Percentiles rank a stretch among this genome's conserved stretches.
Conservation (phyloP, 225 moss, liverwort and hornwort genomes). For the Anthoceros angustus region DNA sequence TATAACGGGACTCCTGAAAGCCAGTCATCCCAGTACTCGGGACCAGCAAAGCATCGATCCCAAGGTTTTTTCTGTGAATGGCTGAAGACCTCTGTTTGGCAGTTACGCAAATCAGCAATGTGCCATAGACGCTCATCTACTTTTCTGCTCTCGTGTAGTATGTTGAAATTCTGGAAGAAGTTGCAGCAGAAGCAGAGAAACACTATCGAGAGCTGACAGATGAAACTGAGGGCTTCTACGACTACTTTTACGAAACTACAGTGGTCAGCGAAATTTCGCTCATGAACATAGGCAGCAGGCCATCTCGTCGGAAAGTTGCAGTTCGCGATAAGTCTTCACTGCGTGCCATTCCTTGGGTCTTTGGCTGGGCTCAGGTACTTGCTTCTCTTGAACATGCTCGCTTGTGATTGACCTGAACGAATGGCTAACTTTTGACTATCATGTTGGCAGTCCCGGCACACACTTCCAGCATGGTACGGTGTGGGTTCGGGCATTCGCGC, state of each 20-base stretch:
- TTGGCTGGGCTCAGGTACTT: slow-evolving; percentile 96
- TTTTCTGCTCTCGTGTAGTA: slow-evolving; percentile 25
- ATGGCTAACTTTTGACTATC: neutral
- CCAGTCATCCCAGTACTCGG: slow-evolving; percentile 64
- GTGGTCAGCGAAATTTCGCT: slow-evolving; percentile 88
- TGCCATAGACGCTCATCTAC: neutral
- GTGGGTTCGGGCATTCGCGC: slow-evolving; percentile 70
- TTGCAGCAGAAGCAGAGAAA: slow-evolving; percentile 60
- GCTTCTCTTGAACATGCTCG: neutral
- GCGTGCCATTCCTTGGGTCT: slow-evolving; percentile 98
- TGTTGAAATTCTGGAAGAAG: slow-evolving; percentile 51
- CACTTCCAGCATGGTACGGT: slow-evolving; percentile 95
- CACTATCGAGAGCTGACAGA: slow-evolving; percentile 87
- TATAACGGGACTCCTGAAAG: slow-evolving; percentile 89
- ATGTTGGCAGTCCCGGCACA: slow-evolving; percentile 70
- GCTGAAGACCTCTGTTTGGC: neutral
- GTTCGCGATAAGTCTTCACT: slow-evolving; percentile 88
- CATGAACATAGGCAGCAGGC: slow-evolving; percentile 98
- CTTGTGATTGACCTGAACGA: neutral
- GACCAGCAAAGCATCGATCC: slow-evolving; percentile 32
- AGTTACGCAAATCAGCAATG: neutral
- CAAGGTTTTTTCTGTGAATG: slow-evolving; percentile 27
- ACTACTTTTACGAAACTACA: slow-evolving; percentile 90
- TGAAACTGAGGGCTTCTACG: slow-evolving; percentile 89
- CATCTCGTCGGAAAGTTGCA: slow-evolving; percentile 76